These are phyloP conservation scores for Boechera divaricarpa DNA, from an alignment of 345 rosid genomes.

Conservation along the genomic window DNA sequence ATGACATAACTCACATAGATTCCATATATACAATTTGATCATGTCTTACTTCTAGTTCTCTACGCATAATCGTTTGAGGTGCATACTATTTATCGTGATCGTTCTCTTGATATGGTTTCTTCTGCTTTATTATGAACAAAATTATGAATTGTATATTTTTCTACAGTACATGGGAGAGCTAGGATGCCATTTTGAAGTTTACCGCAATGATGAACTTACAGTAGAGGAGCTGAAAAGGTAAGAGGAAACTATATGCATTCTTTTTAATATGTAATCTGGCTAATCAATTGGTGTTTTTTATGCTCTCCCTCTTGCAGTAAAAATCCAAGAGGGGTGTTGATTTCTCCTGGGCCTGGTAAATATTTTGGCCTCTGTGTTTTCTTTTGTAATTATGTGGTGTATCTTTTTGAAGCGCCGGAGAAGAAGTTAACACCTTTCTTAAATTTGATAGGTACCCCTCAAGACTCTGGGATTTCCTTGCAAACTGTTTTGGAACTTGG, in stretches of 20 bases:
- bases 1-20: neutral
- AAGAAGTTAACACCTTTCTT: neutral
- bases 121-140: neutral
- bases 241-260: constrained; percentile 10
- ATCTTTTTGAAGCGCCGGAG: neutral
- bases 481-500: constrained; percentile 95
- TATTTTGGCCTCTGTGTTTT: neutral
- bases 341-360: constrained; percentile 97
- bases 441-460: constrained; percentile 65
- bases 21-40: neutral
- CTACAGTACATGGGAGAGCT: constrained; percentile 93
- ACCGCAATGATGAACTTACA: constrained; percentile 87
- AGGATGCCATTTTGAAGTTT: constrained; percentile 85
- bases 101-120: constrained; percentile 7
- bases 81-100: neutral
- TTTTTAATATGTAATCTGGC: neutral
- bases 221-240: constrained; percentile 86
- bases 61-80: neutral
- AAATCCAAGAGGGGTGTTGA: constrained; percentile 89
- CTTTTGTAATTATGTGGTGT: neutral
- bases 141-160: neutral
- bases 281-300: neutral
- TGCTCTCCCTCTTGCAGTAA: constrained; percentile 56
- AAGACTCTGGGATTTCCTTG: constrained; percentile 94
- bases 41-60: constrained; percentile 14